A percentile compares a stretch with the other conserved stretches of the same genome.
Evolutionary conservation across 2,329 filamentous ascomycete genomes (phyloP).

Genomic region (Botrytis fragariae): DNA sequence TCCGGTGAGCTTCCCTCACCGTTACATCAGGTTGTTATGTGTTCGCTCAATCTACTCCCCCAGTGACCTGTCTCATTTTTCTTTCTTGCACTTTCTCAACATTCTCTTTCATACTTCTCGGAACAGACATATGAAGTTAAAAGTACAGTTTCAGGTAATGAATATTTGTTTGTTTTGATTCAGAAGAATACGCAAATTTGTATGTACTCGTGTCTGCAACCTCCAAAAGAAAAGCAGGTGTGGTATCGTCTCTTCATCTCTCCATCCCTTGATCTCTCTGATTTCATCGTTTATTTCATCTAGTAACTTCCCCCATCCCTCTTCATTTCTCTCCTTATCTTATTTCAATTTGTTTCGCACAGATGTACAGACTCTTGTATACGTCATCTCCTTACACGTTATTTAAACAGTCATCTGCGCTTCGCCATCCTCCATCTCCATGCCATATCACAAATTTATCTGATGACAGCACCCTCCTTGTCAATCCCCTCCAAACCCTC

Average conservation of each 20-base stretch:
- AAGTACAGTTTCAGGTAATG: neutral
- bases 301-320: neutral
- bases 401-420: neutral
- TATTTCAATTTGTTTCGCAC: neutral
- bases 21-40: neutral
- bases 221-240: no score
- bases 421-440: neutral
- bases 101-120: neutral
- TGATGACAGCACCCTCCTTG: slow-evolving; percentile 68
- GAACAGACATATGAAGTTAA: fast-evolving
- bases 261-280: neutral
- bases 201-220: neutral
- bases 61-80: no score
- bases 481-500: slow-evolving; percentile 80
- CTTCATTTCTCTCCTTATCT: neutral
- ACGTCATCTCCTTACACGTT: neutral
- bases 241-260: neutral
- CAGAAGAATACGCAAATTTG: neutral
- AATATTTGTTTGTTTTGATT: neutral
- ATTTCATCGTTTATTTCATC: neutral
- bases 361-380: neutral
- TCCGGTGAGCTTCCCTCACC: neutral
- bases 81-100: no score
- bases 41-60: no score
- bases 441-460: slow-evolving; percentile 41